Base-by-base conservation (phyloP, 768 basidiomycete species). In the Mrakia hoshinonis region DNA sequence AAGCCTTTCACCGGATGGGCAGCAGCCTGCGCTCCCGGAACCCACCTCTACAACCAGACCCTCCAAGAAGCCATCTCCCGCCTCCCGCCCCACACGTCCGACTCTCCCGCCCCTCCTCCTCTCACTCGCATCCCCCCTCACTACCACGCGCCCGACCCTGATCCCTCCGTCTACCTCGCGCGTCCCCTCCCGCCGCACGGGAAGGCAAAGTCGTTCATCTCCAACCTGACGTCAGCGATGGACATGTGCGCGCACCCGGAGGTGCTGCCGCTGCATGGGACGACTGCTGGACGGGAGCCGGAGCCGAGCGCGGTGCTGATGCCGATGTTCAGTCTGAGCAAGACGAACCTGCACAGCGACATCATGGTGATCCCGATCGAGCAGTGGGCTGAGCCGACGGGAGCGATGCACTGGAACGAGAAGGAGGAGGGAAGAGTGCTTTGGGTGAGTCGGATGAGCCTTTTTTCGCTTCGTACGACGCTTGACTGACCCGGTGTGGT, bases 181-280 rank as follows among this genome's bases (percentile, higher is more conserved):
- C 64, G 38, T 18, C 39, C 52, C 13, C 52, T 38, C 11, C 55
- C 55, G 15, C 36, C n/a, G 13, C 18, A 24, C 20, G 69, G 69
- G 2, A 64, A 49, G 38, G 29, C 20, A 2, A 73, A 77, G 29
- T 77, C 75, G 34, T 80, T 81, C 76, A 78, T 81, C 63, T 73
- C 76, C 55, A 74, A 77, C 66, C 78, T 80, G 73, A 9, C 29
- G 2, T 65, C 61, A 6, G 68, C 77, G 15, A 79, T 79, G 77
- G 79, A 81, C 73, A 73, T 81, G 26, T 81, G 81, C 75, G 67
- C 76, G 13, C 77, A 81, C 66, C 81, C 81, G 22, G 77, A 79
- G 58, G 74, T 74, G 51, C 75, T 79, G 69, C 74, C 73, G n/a
- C 65, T 78, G 31, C 81, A 81, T 75, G 81, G 81, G 12, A 76